Evolutionary conservation across 208 protist species (phyloP), one percentile per base, ranked within the genome.

Genomic region (Crithidia thermophila): DNA sequence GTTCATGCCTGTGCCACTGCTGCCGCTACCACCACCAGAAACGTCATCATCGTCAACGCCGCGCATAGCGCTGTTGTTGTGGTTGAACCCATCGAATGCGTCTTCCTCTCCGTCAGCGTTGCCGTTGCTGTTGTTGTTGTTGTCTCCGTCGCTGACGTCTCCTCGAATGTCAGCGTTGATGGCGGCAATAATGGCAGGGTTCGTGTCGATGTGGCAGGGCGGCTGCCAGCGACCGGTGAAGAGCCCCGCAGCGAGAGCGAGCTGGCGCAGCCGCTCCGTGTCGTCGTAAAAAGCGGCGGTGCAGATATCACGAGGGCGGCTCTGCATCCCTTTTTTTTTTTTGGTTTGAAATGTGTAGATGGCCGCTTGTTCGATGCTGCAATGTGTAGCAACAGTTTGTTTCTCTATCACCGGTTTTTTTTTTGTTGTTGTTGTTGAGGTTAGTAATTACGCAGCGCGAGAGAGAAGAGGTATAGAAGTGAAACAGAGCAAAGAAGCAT

Each of bases 281-380:
- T 95, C 90, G 62, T 85, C 76, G 33, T 80, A 55, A 50, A 85
- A 95, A 42, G 87, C 90, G 13, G 86, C 86, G 1, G 75, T 83
- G 62, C 81, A 91, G 3, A 90, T 20, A 46, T 93, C 87, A 1
- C 79, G 64, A 3, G 90, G 67, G 13, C 80, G 78, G 39, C 72
- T 77, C 56, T 69, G 72, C 70, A 81, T 88, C 16, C 34, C 28
- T 49, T 16, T 37, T 27, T 31, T 49, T 59, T 27, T 11, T 63
- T 37, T 39, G 5, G 33, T 61, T 49, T 51, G 4, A 49, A n/a
- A 55, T 53, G 25, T 23, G 23, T 39, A 39, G 36, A 33, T 57
- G 42, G 28, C 9, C 42, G 20, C 16, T 18, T 60, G n/a, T n/a
- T n/a, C n/a, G n/a, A 27, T 60, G 20, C 6, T 11, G 6, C 4